These are phyloP conservation scores for Gracilaria gracilis DNA, from an alignment of 23 red algal species.

Conservation along the genomic window DNA sequence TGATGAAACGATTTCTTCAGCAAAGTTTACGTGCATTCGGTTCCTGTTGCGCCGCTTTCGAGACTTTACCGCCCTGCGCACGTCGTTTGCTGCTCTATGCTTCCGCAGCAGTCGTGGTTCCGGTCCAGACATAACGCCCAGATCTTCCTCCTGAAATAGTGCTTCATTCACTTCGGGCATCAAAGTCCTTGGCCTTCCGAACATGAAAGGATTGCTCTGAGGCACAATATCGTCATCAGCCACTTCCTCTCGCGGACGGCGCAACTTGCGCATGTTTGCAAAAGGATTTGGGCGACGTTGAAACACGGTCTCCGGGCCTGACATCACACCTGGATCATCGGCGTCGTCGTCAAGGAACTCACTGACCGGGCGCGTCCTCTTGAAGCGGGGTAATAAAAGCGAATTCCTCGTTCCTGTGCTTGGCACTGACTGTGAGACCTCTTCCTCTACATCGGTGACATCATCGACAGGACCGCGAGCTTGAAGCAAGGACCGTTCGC, in stretches of 20 bases:
- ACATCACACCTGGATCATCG: not conserved
- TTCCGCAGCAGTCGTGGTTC: not conserved
- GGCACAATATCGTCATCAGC: not conserved
- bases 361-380: not conserved
- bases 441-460: conserved; percentile 29
- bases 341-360: conserved; percentile 20
- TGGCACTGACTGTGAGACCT: not conserved
- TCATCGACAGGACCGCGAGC: not conserved
- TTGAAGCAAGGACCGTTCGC: not conserved
- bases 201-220: not conserved
- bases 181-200: not conserved
- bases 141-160: conserved; percentile 4
- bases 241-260: not conserved
- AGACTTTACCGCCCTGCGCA: not conserved
- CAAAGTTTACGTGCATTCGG: too few species aligned
- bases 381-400: not conserved
- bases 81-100: not conserved
- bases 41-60: not conserved
- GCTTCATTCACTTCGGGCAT: not conserved
- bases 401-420: not conserved
- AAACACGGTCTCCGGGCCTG: not conserved
- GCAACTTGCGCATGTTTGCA: conserved; percentile 10
- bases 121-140: conserved; percentile 8
- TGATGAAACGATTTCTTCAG: too few species aligned
- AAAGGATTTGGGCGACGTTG: not conserved